Evolutionary conservation across 495 filamentous ascomycete species (phyloP).

Genomic region (Cenococcum geophilum): DNA sequence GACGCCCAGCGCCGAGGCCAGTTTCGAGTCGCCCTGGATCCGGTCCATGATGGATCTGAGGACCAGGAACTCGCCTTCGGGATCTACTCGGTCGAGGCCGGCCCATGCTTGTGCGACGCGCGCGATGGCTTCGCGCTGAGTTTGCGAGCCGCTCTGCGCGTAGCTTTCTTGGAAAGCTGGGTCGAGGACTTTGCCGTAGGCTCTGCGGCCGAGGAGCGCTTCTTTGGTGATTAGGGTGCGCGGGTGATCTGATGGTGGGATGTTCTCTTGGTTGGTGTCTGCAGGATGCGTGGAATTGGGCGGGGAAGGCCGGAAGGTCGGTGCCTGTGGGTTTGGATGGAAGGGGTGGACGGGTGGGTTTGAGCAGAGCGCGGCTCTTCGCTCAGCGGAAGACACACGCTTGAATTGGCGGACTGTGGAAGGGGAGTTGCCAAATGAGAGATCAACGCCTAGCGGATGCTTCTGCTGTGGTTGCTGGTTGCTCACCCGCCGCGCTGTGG

Average conservation of each 20-base stretch:
- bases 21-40: slow-evolving; percentile 43
- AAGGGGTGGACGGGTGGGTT: slow-evolving; percentile 35
- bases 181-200: slow-evolving; percentile 73
- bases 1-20: slow-evolving; percentile 35
- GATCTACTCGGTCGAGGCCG: slow-evolving; percentile 76
- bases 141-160: slow-evolving; percentile 65
- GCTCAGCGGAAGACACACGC: slow-evolving; percentile 64
- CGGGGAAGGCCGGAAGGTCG: slow-evolving; percentile 28
- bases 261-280: slow-evolving; percentile 25
- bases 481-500: slow-evolving; percentile 41
- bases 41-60: slow-evolving; percentile 62
- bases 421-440: slow-evolving; percentile 83
- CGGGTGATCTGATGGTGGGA: slow-evolving; percentile 16
- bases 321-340: slow-evolving; percentile 26
- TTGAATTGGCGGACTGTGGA: slow-evolving; percentile 88
- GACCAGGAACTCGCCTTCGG: slow-evolving; percentile 83
- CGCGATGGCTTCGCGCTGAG: slow-evolving; percentile 74
- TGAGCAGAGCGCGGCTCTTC: slow-evolving; percentile 30
- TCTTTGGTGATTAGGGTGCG: slow-evolving; percentile 52
- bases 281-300: slow-evolving; percentile 22
- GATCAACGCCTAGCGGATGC: slow-evolving; percentile 73
- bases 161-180: slow-evolving; percentile 75
- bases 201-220: slow-evolving; percentile 66
- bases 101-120: slow-evolving; percentile 78
- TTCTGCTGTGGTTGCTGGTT: slow-evolving; percentile 48